phyloP scores from a whole-genome alignment of 2,329 filamentous ascomycete genomes.

The Epicoccum sorghinum region DNA sequence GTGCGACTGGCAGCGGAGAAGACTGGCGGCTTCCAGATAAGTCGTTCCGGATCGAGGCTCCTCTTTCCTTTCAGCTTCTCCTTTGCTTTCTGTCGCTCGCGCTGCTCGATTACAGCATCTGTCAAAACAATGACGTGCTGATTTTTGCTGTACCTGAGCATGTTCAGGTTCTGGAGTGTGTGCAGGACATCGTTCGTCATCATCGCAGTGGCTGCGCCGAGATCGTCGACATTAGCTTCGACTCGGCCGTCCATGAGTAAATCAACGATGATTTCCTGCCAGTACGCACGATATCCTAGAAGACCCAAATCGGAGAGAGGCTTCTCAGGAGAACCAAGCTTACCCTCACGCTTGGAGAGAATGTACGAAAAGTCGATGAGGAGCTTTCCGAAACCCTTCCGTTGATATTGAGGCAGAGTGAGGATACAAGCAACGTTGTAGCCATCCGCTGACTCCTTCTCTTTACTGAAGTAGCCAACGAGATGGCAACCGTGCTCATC shows the following conservation, averaged over 20 bases:
- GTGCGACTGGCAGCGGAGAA: slow-evolving; percentile 89
- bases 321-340: slow-evolving; percentile 95
- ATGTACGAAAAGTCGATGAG: slow-evolving; percentile 98
- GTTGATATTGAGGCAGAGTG: slow-evolving; percentile 93
- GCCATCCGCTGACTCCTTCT: slow-evolving; percentile 94
- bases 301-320: slow-evolving; percentile 92
- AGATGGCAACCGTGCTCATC: slow-evolving; percentile 91
- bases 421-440: slow-evolving; percentile 99
- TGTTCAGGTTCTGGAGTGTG: slow-evolving; percentile 89
- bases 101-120: slow-evolving; percentile 74
- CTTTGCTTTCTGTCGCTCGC: slow-evolving; percentile 76
- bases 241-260: slow-evolving; percentile 72
- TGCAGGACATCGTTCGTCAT: slow-evolving; percentile 97
- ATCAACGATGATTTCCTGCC: slow-evolving; percentile 93
- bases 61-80: slow-evolving; percentile 78
- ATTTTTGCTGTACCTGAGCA: slow-evolving; percentile 94
- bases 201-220: slow-evolving; percentile 84
- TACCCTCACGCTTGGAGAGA: slow-evolving; percentile 91
- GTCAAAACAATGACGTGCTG: slow-evolving; percentile 96
- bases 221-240: slow-evolving; percentile 82
- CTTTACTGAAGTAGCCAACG: slow-evolving; percentile 99
- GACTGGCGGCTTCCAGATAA: slow-evolving; percentile 96
- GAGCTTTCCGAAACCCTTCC: slow-evolving; percentile 89
- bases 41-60: slow-evolving; percentile 74
- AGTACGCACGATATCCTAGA: slow-evolving; percentile 94